phyloP scores from a whole-genome alignment of 352 stramenopile genomes.

The Detonula confervacea region DNA sequence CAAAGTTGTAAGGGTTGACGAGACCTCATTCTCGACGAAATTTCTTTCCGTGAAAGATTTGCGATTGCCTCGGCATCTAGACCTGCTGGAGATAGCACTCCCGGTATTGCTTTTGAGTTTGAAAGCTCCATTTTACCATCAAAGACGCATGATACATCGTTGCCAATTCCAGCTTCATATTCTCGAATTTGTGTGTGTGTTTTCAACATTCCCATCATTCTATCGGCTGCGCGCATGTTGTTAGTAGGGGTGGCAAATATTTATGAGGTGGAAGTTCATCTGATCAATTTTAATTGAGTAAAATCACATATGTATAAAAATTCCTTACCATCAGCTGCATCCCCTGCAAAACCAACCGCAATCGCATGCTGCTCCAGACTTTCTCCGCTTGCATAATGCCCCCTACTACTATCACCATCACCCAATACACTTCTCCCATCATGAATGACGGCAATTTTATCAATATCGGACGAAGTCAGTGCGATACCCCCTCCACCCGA shows the following conservation, averaged over 20 bases:
- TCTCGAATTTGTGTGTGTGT: conserved; percentile 63
- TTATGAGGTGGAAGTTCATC: too few species aligned
- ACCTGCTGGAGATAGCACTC: conserved; percentile 24
- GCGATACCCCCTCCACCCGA: conserved; percentile 55
- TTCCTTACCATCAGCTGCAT: conserved; percentile 59
- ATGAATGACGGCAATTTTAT: conserved; percentile 75
- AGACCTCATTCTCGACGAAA: conserved; percentile 55
- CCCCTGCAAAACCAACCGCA: conserved; percentile 65
- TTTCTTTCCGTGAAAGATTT: conserved; percentile 59
- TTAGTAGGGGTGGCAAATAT: too few species aligned
- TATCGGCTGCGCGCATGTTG: conserved; percentile 68
- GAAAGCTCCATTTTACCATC: conserved; percentile 15
- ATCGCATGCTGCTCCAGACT: conserved; percentile 62
- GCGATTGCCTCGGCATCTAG: conserved; percentile 67
- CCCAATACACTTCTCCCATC: conserved; percentile 15
- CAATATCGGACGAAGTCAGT: conserved; percentile 68
- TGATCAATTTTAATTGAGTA: too few species aligned
- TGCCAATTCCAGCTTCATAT: conserved; percentile 71
- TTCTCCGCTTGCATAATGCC: neutral
- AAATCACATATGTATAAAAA: neutral
- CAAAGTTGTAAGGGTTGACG: conserved; percentile 58
- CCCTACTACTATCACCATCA: neutral
- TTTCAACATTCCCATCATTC: conserved; percentile 62
- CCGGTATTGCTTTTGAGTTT: neutral
- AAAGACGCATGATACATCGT: conserved; percentile 65